Evolutionary conservation across 2,329 filamentous ascomycete genomes (phyloP), one percentile per base, ranked within the genome.

Genomic region (Scytalidium sp.): DNA sequence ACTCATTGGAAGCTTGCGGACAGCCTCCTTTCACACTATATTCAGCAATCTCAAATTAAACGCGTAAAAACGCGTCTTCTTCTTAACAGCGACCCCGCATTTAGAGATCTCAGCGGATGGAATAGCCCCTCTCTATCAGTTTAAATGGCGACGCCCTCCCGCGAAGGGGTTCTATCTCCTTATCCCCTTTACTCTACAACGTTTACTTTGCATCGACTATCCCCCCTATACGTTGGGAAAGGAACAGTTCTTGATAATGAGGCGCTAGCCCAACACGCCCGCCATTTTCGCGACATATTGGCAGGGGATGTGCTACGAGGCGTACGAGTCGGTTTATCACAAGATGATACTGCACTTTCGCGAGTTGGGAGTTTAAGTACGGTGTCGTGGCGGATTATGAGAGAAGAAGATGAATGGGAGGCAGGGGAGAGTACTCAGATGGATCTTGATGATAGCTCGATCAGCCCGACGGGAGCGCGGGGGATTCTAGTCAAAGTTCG

Each of bases 101-200:
- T n/a, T n/a, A n/a, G n/a, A n/a, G n/a, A n/a, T n/a, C n/a, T n/a
- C n/a, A n/a, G n/a, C n/a, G n/a, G n/a, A n/a, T n/a, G n/a, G n/a
- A n/a, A n/a, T n/a, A n/a, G n/a, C n/a, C n/a, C n/a, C n/a, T n/a
- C n/a, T n/a, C n/a, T n/a, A n/a, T n/a, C n/a, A n/a, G n/a, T n/a
- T n/a, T n/a, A n/a, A n/a, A n/a, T n/a, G n/a, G n/a, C n/a, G n/a
- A n/a, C n/a, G n/a, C n/a, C 32, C 32, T 36, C 32, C 11, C 5
- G 17, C 7, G 32, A 8, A 15, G 32, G 5, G 15, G 32, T n/a
- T 36, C n/a, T 3, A 19, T 19, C 44, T 27, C 49, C 43, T 20
- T 65, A 75, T 55, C 74, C 73, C 13, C 67, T 76, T 46, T 75
- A 75, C 63, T 67, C 69, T 55, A 67, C 69, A 19, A 74, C 70